A percentile compares a stretch with the other conserved stretches of the same genome.
phyloP scores from a whole-genome alignment of 768 basidiomycete species.

The Russula compacta region DNA sequence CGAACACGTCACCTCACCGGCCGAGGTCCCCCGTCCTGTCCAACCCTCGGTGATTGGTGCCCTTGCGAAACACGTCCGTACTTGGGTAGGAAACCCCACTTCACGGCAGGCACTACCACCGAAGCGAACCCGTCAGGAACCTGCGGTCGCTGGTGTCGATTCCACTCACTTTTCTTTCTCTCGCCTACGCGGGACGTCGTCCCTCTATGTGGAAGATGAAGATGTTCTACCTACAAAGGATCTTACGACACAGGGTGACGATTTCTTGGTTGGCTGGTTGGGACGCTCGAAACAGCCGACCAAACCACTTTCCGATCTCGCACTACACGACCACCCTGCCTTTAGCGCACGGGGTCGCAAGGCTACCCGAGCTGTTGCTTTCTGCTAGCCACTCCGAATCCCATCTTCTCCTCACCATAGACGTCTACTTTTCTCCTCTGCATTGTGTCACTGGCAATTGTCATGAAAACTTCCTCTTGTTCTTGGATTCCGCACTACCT shows the following conservation, averaged over 20 bases:
- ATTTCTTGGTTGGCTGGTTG: slow-evolving; percentile 7
- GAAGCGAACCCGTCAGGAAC: slow-evolving; percentile 10
- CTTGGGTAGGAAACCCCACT: slow-evolving; percentile 18
- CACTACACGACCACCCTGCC: slow-evolving; percentile 27
- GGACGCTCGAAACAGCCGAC: not conserved
- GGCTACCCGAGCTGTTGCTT: slow-evolving; percentile 27
- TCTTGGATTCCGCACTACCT: slow-evolving; percentile 1
- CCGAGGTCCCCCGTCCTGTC: not conserved
- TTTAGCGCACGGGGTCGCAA: slow-evolving; percentile 38
- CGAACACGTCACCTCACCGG: not conserved
- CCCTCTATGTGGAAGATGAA: slow-evolving; percentile 20
- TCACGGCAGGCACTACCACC: slow-evolving; percentile 4
- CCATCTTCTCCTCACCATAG: slow-evolving; percentile 3
- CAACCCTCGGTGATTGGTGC: slow-evolving; percentile 16
- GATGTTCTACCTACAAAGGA: slow-evolving; percentile 14
- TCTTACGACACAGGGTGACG: not conserved
- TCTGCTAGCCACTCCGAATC: slow-evolving; percentile 24
- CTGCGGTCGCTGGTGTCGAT: slow-evolving; percentile 10
- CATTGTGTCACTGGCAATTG: slow-evolving; percentile 1
- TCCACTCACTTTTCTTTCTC: slow-evolving; percentile 1
- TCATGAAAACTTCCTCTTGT: slow-evolving; percentile 5
- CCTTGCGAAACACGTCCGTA: slow-evolving; percentile 19
- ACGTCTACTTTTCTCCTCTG: slow-evolving; percentile 9
- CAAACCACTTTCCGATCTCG: not conserved
- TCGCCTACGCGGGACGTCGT: slow-evolving; percentile 11